Conservation (phyloP, 441 rosid species). For the Adansonia rubrostipa region DNA sequence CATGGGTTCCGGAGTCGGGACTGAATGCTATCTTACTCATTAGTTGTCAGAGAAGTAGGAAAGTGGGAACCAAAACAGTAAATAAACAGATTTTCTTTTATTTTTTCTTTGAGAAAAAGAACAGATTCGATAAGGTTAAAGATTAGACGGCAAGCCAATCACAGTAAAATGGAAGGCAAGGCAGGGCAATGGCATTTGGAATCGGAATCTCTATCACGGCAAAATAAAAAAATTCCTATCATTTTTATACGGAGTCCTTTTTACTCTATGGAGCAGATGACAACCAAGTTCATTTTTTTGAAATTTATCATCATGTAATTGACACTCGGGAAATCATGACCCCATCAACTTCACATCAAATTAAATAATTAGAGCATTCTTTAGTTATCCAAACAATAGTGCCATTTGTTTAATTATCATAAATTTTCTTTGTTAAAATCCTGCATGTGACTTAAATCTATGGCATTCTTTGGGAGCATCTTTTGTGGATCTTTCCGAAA, state of each 20-base stretch:
- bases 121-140: not conserved
- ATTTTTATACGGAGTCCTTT: not conserved
- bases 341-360: not conserved
- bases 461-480: slow-evolving; percentile 16
- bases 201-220: not conserved
- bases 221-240: not conserved
- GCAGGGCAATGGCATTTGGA: not conserved
- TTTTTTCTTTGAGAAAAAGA: slow-evolving; percentile 20
- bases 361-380: not conserved
- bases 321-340: not conserved
- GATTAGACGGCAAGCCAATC: not conserved
- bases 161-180: not conserved
- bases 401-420: slow-evolving; percentile 3
- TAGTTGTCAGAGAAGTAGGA: slow-evolving; percentile 68
- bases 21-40: slow-evolving; percentile 28
- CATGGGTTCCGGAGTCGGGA: slow-evolving; percentile 13
- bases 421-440: not conserved
- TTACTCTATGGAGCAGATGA: not conserved
- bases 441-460: slow-evolving; percentile 16
- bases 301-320: too few relatives aligned
- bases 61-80: slow-evolving; percentile 60
- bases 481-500: not conserved
- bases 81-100: slow-evolving; percentile 42
- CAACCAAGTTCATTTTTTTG: not conserved
- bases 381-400: not conserved